Evolutionary conservation across 31 red algal species (phyloP).

Genomic region (Endocladia muricata): DNA sequence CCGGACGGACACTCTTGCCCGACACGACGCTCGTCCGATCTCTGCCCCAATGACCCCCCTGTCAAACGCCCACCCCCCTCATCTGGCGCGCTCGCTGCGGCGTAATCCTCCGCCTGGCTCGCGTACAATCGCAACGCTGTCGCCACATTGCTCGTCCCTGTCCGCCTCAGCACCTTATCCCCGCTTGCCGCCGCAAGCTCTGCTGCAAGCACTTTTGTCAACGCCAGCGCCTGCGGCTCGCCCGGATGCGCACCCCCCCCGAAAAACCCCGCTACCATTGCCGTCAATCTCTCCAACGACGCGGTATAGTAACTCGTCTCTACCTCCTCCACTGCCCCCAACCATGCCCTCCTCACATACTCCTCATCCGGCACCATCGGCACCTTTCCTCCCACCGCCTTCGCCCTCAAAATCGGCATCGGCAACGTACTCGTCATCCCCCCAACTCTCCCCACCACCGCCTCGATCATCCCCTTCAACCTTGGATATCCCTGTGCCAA

Average conservation of each 20-base stretch:
- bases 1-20: no score
- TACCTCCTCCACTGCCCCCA: constrained; percentile 40
- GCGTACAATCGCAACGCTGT: constrained; percentile 49
- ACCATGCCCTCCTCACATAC: constrained; percentile 30
- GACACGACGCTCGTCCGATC: no score
- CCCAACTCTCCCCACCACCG: constrained; percentile 8
- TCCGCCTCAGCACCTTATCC: constrained; percentile 34
- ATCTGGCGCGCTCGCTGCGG: constrained; percentile 54
- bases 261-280: constrained; percentile 43
- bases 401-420: constrained; percentile 41
- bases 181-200: constrained; percentile 43
- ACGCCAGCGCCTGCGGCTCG: constrained; percentile 52
- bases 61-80: no score
- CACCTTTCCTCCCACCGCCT: constrained; percentile 3
- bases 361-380: constrained; percentile 38
- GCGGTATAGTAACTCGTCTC: constrained; percentile 52
- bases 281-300: constrained; percentile 55
- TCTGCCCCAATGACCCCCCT: no score
- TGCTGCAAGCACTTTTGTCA: constrained; percentile 35
- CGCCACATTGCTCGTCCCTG: constrained; percentile 47
- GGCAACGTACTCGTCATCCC: constrained; percentile 28
- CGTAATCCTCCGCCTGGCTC: constrained; percentile 54
- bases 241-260: constrained; percentile 35
- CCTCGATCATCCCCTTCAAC: background rate
- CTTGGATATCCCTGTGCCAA: constrained; percentile 43